These are phyloP conservation scores for Lycium ferocissimum DNA, from an alignment of 257 asterid genomes.

Conservation along the genomic window DNA sequence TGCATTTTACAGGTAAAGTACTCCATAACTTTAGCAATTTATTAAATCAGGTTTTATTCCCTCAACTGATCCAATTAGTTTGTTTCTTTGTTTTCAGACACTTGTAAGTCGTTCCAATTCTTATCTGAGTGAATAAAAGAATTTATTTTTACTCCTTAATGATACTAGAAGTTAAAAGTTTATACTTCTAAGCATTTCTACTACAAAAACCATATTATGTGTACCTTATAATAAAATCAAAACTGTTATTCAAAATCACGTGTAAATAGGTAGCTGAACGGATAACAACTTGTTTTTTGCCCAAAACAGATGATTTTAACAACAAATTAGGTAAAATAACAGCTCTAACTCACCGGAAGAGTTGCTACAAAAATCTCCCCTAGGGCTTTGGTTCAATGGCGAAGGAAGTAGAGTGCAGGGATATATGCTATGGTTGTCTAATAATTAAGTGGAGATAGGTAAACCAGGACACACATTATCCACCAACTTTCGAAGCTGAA, in stretches of 20 bases:
- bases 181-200: slow-evolving; percentile 1
- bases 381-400: not conserved
- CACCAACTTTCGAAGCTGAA: not conserved
- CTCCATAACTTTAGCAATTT: not conserved
- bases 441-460: not conserved
- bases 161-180: not conserved
- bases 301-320: not conserved
- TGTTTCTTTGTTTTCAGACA: slow-evolving; percentile 11
- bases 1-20: not conserved
- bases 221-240: not conserved
- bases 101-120: not conserved
- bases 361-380: not conserved
- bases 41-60: not conserved
- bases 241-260: not conserved
- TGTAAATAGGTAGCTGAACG: not conserved
- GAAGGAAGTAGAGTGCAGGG: not conserved
- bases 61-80: not conserved
- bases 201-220: not conserved
- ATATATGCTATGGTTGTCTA: not conserved
- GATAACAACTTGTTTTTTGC: not conserved
- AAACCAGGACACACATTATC: not conserved
- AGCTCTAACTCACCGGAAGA: not conserved
- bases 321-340: not conserved
- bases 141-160: not conserved
- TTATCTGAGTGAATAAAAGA: not conserved